A percentile compares a stretch with the other conserved stretches of the same genome.
These are phyloP conservation scores for Podosphaera aphanis DNA, from an alignment of 2,329 filamentous ascomycete genomes.

Conservation along the genomic window DNA sequence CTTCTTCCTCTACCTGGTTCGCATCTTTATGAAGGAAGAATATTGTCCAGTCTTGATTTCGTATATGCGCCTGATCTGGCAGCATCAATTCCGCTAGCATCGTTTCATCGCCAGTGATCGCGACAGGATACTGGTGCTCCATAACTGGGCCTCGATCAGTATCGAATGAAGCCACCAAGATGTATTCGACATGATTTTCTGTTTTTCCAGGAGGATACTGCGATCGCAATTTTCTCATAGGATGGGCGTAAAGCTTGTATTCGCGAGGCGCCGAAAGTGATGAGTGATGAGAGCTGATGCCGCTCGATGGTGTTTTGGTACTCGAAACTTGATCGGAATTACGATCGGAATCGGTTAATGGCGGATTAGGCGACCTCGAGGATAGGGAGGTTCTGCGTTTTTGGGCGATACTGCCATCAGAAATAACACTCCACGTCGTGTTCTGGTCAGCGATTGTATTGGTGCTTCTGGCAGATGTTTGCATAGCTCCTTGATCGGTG, in stretches of 20 bases:
- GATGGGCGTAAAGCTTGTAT: slow-evolving; percentile 26
- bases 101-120: slow-evolving; percentile 90
- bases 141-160: slow-evolving; percentile 90
- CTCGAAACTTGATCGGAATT: slow-evolving; percentile 35
- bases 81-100: slow-evolving; percentile 98
- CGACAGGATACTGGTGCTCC: slow-evolving; percentile 91
- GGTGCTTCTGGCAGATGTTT: background rate
- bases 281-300: slow-evolving; percentile 34
- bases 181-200: slow-evolving; percentile 96
- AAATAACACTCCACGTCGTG: slow-evolving; percentile 3
- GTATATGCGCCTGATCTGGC: slow-evolving; percentile 83
- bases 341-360: slow-evolving; percentile 27
- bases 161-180: slow-evolving; percentile 89
- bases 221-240: slow-evolving; percentile 36
- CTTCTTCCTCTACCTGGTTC: slow-evolving; percentile 59
- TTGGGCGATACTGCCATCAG: slow-evolving; percentile 12
- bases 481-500: background rate
- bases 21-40: slow-evolving; percentile 97
- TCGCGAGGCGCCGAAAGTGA: slow-evolving; percentile 29
- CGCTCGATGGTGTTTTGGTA: slow-evolving; percentile 35
- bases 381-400: slow-evolving; percentile 32
- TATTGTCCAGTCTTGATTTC: slow-evolving; percentile 95
- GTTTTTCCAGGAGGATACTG: slow-evolving; percentile 51
- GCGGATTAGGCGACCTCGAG: slow-evolving; percentile 28
- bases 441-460: background rate